Evolutionary conservation across 2,329 filamentous ascomycete species (phyloP), one percentile per base, ranked within the genome.

Genomic region (Cladosporium sp.): DNA sequence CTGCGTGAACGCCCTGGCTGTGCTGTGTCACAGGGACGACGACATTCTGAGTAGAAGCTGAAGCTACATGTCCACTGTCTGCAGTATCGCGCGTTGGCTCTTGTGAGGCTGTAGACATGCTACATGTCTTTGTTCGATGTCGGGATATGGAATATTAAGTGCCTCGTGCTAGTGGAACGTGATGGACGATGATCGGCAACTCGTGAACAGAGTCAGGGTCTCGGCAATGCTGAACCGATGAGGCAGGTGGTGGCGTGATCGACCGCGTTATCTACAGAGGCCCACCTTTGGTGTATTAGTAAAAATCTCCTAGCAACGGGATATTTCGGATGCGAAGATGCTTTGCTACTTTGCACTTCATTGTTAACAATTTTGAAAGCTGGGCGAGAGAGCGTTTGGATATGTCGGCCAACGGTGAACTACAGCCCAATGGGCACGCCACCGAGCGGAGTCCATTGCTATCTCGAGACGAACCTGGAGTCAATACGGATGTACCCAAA

Each of bases 71-170:
- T n/a, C 11, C 30, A 28, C 8, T 54, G 46, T 49, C 48, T 13
- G 30, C 2, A 8, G 48, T 48, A 28, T 48, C 59, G 21, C 46
- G 59, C 28, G 58, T 26, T 21, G 58, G 39, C 28, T 61, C 58
- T 56, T 51, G 60, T 26, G 49, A 56, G 34, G 49, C 49, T 26
- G 49, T 25, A 63, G 60, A 63, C 60, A 63, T 63, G 60, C 60
- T 63, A 63, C 60, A 63, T 63, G 30, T 46, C 60, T 62, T 54
- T 63, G 43, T 63, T 36, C 39, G 46, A 26, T 30, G 13, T 61
- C n/a, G 58, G 34, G 28, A 26, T 61, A 51, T 54, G 51, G 23
- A 51, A 51, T 25, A 23, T 2, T 13, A n/a, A 11, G n/a, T 28
- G 7, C 28, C 28, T 28, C 7, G 26, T 28, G 51, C 51, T 54